Percentiles rank a stretch among this genome's conserved stretches.
Evolutionary conservation across 495 filamentous ascomycete genomes (phyloP).

Genomic region (Viridothelium virens): DNA sequence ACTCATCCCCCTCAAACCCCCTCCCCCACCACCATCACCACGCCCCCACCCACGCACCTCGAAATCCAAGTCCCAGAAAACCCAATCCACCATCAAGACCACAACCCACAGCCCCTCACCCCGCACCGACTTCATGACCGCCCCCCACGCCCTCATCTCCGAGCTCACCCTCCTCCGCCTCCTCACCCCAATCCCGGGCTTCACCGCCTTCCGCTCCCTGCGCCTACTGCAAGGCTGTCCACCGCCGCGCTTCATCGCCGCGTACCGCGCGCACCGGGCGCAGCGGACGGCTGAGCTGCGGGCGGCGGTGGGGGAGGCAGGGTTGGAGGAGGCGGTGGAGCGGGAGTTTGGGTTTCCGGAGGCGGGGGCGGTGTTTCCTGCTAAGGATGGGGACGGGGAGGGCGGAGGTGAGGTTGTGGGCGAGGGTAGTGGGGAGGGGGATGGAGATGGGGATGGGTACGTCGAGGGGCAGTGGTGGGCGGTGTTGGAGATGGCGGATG

Average conservation of each 20-base stretch:
- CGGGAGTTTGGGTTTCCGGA: slow-evolving; percentile 58
- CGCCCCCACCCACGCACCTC: not conserved
- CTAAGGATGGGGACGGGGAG: slow-evolving; percentile 62
- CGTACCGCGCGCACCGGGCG: slow-evolving; percentile 55
- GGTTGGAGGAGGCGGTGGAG: slow-evolving; percentile 48
- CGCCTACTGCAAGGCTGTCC: slow-evolving; percentile 66
- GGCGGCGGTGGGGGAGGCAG: slow-evolving; percentile 31
- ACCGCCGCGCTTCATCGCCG: slow-evolving; percentile 52
- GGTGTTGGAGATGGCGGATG: slow-evolving; percentile 81
- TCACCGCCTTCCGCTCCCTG: slow-evolving; percentile 77
- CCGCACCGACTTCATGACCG: slow-evolving; percentile 34
- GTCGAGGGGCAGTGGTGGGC: slow-evolving; percentile 64
- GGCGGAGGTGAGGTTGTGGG: slow-evolving; percentile 73
- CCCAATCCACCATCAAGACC: slow-evolving; percentile 14
- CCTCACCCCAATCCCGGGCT: slow-evolving; percentile 74
- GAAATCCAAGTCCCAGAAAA: not conserved
- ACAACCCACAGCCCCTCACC: slow-evolving; percentile 31
- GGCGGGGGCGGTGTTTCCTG: slow-evolving; percentile 47
- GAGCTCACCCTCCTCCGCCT: slow-evolving; percentile 71
- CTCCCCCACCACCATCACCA: slow-evolving; percentile 32
- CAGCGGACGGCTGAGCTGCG: slow-evolving; percentile 33
- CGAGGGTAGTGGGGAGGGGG: slow-evolving; percentile 18
- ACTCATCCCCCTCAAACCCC: slow-evolving; percentile 36
- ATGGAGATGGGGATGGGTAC: slow-evolving; percentile 30
- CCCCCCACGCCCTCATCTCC: slow-evolving; percentile 48